phyloP scores from a whole-genome alignment of 495 filamentous ascomycete genomes.

The Bathelium albidoporum region DNA sequence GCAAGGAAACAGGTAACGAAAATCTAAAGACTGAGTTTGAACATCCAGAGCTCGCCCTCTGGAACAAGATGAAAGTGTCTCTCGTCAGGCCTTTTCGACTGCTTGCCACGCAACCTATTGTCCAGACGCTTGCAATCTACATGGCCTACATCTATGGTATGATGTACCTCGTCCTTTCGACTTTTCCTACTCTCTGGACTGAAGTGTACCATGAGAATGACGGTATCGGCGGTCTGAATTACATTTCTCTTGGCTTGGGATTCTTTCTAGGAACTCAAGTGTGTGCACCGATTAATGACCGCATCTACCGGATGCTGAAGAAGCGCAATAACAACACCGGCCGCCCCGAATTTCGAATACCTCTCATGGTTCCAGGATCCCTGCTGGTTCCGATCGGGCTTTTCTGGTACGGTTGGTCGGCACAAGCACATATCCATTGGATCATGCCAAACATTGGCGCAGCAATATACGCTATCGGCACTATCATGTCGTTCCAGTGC shows the following conservation, averaged over 20 bases:
- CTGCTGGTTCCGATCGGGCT: conserved; percentile 53
- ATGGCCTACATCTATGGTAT: conserved; percentile 63
- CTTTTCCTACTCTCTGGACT: conserved; percentile 56
- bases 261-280: conserved; percentile 57
- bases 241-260: conserved; percentile 60
- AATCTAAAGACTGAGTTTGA: conserved; percentile 57
- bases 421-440: conserved; percentile 54
- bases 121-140: conserved; percentile 45
- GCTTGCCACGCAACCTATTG: conserved; percentile 44
- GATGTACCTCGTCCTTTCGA: conserved; percentile 62
- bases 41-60: conserved; percentile 25
- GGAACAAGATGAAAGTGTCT: conserved; percentile 19
- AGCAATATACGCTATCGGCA: conserved; percentile 45
- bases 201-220: conserved; percentile 47
- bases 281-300: conserved; percentile 53
- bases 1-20: conserved; percentile 53
- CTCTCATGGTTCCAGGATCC: conserved; percentile 49
- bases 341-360: conserved; percentile 58
- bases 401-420: conserved; percentile 65
- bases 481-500: conserved; percentile 57
- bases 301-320: conserved; percentile 54
- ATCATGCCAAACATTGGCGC: conserved; percentile 64
- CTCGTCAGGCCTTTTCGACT: conserved; percentile 39
- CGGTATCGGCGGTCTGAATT: conserved; percentile 57
- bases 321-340: conserved; percentile 45